Conservation (phyloP, 1,284 basidiomycete genomes). For the Puccinia polysora region DNA sequence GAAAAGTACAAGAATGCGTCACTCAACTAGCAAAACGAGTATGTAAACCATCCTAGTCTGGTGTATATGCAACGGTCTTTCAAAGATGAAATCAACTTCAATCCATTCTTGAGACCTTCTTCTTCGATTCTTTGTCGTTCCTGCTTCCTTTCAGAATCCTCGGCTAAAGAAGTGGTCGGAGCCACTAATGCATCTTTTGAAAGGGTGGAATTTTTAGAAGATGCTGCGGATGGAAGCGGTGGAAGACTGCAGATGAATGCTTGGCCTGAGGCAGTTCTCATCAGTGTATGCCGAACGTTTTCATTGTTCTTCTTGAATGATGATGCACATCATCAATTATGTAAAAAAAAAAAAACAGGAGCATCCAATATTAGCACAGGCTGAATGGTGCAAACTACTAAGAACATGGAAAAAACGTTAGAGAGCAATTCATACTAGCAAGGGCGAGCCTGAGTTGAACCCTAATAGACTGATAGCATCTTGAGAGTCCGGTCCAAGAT, state of each 20-base stretch:
- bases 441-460: neutral
- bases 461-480: neutral
- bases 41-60: slow-evolving; percentile 77
- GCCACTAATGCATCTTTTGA: neutral
- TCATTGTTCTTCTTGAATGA: neutral
- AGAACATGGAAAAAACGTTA: neutral
- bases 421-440: neutral
- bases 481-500: neutral
- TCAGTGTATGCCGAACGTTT: slow-evolving; percentile 10
- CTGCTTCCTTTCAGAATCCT: slow-evolving; percentile 10
- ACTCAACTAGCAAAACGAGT: slow-evolving; percentile 68
- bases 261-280: slow-evolving; percentile 30
- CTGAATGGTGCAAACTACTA: too few species aligned
- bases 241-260: slow-evolving; percentile 33
- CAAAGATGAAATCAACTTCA: slow-evolving; percentile 55
- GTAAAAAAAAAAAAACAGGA: neutral
- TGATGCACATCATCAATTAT: neutral
- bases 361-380: neutral
- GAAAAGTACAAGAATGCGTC: neutral
- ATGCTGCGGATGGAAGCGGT: neutral
- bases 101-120: slow-evolving; percentile 49
- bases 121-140: slow-evolving; percentile 9
- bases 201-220: neutral
- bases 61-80: slow-evolving; percentile 56
- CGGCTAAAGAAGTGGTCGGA: neutral